Conservation (phyloP, 176 grass and related monocot species). For the Pontederia crassipes region DNA sequence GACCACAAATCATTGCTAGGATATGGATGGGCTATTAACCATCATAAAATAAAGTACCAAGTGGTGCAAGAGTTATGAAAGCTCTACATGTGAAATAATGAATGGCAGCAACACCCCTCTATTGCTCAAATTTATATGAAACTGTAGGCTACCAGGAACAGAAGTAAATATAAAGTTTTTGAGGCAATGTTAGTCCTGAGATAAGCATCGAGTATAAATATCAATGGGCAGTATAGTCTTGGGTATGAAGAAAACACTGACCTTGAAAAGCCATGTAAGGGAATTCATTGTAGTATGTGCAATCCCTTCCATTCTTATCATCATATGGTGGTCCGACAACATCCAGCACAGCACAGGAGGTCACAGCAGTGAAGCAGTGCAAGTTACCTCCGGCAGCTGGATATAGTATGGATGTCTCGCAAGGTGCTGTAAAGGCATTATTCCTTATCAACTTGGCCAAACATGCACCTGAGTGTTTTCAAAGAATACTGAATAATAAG, state of each 20-base stretch:
- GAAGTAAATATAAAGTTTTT: too few relatives aligned
- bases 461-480: conserved; percentile 20
- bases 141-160: too few relatives aligned
- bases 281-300: conserved; percentile 44
- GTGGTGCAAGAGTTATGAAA: too few relatives aligned
- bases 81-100: too few relatives aligned
- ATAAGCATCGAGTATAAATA: background rate
- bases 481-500: background rate
- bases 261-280: conserved; percentile 26
- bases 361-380: conserved; percentile 53
- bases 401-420: conserved; percentile 45
- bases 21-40: too few relatives aligned
- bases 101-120: too few relatives aligned
- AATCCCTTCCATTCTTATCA: conserved; percentile 36
- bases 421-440: conserved; percentile 39
- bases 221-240: background rate
- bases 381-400: conserved; percentile 53
- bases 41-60: too few relatives aligned
- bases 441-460: conserved; percentile 53
- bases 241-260: conserved; percentile 9
- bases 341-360: conserved; percentile 59
- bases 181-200: background rate
- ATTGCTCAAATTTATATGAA: too few relatives aligned
- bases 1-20: too few relatives aligned
- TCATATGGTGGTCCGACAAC: conserved; percentile 57